These are phyloP conservation scores for Caryopteris hybrid DNA, from an alignment of 305 asterid genomes.

Conservation along the genomic window DNA sequence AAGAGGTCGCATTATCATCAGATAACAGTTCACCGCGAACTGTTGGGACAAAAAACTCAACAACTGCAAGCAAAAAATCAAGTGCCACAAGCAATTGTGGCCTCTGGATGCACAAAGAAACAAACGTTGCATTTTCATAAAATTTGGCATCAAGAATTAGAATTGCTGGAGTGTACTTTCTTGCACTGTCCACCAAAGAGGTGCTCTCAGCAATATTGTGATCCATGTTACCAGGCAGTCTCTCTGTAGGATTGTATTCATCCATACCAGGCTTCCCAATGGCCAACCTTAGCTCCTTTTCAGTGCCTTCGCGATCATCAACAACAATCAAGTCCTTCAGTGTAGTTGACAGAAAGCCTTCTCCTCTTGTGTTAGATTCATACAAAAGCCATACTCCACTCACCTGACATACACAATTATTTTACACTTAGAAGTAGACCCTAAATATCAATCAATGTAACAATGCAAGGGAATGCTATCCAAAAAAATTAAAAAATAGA, in stretches of 20 bases:
- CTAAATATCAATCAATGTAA: background rate
- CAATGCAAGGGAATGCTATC: background rate
- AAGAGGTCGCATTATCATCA: slow-evolving; percentile 54
- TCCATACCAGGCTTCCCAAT: slow-evolving; percentile 70
- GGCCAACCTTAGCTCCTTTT: slow-evolving; percentile 86
- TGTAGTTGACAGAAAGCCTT: slow-evolving; percentile 77
- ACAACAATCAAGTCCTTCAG: slow-evolving; percentile 73
- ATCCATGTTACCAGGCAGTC: slow-evolving; percentile 29
- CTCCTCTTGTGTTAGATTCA: slow-evolving; percentile 65
- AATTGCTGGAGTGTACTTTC: slow-evolving; percentile 68
- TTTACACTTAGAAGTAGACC: slow-evolving; percentile 11
- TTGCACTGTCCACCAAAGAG: slow-evolving; percentile 27
- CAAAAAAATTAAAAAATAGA: background rate
- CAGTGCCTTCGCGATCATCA: slow-evolving; percentile 93
- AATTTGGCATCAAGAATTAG: slow-evolving; percentile 83
- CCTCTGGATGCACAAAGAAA: slow-evolving; percentile 88
- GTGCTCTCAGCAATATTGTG: slow-evolving; percentile 24
- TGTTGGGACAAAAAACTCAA: slow-evolving; percentile 92
- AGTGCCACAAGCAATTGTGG: slow-evolving; percentile 95
- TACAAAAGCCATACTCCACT: slow-evolving; percentile 84
- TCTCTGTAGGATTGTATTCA: slow-evolving; percentile 36
- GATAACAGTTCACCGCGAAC: slow-evolving; percentile 59
- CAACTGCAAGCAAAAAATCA: slow-evolving; percentile 84
- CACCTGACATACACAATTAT: slow-evolving; percentile 46
- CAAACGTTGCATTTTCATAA: slow-evolving; percentile 45